Conservation (phyloP, 2,329 filamentous ascomycete genomes). For the Venturiaceae sp. region DNA sequence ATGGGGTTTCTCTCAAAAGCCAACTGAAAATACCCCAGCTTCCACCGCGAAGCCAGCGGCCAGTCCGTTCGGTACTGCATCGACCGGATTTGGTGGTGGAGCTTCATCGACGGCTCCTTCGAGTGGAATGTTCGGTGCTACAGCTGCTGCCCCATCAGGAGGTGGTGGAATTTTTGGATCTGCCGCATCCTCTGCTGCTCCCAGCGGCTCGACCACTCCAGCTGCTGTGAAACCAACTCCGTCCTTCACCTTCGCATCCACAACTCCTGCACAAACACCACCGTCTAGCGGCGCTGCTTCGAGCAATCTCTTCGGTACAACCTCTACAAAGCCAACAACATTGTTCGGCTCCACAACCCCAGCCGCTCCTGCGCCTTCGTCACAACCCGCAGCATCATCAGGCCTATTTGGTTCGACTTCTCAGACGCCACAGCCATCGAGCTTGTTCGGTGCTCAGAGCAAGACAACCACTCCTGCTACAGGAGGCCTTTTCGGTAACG, state of each 20-base stretch:
- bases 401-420: background rate
- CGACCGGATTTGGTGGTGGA: slow-evolving; percentile 1
- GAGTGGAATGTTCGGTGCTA: background rate
- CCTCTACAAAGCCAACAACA: background rate
- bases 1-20: background rate
- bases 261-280: slow-evolving; percentile 8
- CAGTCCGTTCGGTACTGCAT: background rate
- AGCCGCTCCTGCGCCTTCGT: slow-evolving; percentile 4
- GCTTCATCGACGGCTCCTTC: background rate
- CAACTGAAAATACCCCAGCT: background rate
- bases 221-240: slow-evolving; percentile 2
- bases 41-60: background rate
- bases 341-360: slow-evolving; percentile 8
- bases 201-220: slow-evolving; percentile 1
- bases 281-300: slow-evolving; percentile 2
- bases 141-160: background rate
- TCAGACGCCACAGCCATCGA: background rate
- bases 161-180: background rate
- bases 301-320: background rate
- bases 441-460: slow-evolving; percentile 2
- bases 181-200: background rate
- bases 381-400: background rate
- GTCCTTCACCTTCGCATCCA: slow-evolving; percentile 6
- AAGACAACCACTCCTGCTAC: background rate
- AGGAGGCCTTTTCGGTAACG: background rate